Base-by-base conservation (phyloP, 169 alveolate genomes). In the Pseudocohnilembus persalinus region DNA sequence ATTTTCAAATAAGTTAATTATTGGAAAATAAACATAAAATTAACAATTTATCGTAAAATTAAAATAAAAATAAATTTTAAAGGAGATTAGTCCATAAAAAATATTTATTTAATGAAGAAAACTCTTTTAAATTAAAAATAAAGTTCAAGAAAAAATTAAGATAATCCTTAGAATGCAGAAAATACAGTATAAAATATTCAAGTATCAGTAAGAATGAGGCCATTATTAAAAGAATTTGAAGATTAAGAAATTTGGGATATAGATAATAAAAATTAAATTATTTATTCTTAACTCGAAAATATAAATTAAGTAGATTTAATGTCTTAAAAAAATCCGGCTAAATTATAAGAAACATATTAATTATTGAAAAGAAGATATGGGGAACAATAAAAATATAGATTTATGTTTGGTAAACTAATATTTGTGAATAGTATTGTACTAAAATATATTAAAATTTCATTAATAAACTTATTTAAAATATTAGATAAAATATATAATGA, bases 171-270 rank as follows among this genome's bases (percentile, higher is more conserved):
- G 11, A 75, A 75, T 31, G 31, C 80, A 24, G 33, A 29, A 1
- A 75, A 30, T 31, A 30, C 65, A 24, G 25, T 64, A 0, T 35
- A 75, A 29, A 31, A 64, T 30, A 94, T 95, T 11, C 85, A 92
- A 88, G 97, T 95, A 29, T 92, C 94, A 32, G 84, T 95, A 29
- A 91, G 98, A 87, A 78, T 93, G 89, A 87, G 98, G 29, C 98
- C 98, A 31, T 73, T 95, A 29, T 91, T 95, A 31, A 87, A 89
- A 33, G 94, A 35, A 6, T 75, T 89, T 80, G 98, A 95, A 86
- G 95, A 93, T 84, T 92, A 92, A 75, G 91, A 85, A 31, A 86
- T 84, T 32, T 95, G 98, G 97, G 87, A 88, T 33, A 83, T 95
- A 35, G 93, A 93, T 88, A 78, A 82, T 34, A 88, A 92, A 65